Percentiles rank a stretch among this genome's conserved stretches.
Conservation (phyloP, 148 eudicot species). For the Diospyros kaki region DNA sequence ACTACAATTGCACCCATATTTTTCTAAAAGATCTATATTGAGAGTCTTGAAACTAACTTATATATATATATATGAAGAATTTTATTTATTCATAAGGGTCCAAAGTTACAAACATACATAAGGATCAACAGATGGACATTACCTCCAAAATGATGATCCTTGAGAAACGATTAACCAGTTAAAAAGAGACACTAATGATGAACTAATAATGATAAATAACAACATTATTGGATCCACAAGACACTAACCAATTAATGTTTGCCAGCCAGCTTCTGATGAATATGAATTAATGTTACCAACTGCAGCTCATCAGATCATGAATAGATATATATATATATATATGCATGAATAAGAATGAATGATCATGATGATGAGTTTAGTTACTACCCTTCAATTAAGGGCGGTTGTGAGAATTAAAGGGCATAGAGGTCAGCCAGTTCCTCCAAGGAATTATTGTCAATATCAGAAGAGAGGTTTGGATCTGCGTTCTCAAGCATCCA, state of each 20-base stretch:
- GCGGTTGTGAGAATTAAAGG: slow-evolving; percentile 14
- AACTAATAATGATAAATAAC: too few species aligned
- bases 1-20: too few species aligned
- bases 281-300: too few species aligned
- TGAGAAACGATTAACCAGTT: not conserved
- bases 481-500: slow-evolving; percentile 90
- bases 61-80: not conserved
- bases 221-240: too few species aligned
- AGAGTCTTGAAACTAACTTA: not conserved
- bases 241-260: too few species aligned
- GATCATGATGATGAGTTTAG: too few species aligned
- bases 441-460: slow-evolving; percentile 30
- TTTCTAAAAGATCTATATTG: not conserved
- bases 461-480: slow-evolving; percentile 36
- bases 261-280: too few species aligned
- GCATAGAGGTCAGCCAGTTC: slow-evolving; percentile 67
- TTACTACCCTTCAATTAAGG: not conserved
- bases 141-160: slow-evolving; percentile 12
- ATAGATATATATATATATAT: not conserved
- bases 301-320: too few species aligned
- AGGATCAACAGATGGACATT: not conserved
- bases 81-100: not conserved
- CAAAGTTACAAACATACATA: not conserved
- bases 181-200: not conserved
- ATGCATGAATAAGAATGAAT: not conserved